Conservation (phyloP, 176 grass and related monocot species). For the Triticum turgidum region DNA sequence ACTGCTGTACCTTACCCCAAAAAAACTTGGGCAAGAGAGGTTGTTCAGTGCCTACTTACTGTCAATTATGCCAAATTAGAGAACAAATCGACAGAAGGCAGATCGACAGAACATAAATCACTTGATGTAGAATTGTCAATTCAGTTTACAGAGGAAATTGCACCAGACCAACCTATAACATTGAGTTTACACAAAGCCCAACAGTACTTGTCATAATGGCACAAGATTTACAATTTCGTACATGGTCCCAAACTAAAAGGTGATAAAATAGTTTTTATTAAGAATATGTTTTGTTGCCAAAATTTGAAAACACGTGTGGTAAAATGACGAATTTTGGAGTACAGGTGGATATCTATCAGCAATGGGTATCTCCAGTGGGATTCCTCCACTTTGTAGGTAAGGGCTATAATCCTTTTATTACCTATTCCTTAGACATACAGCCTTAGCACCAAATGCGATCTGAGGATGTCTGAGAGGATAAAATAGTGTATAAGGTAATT, state of each 20-base stretch:
- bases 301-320: not conserved
- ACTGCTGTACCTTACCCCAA: not conserved
- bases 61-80: constrained; percentile 19
- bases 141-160: constrained; percentile 10
- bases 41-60: not conserved
- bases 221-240: not conserved
- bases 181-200: not conserved
- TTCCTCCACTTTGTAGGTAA: not conserved
- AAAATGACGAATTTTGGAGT: not conserved
- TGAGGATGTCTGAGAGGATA: not conserved
- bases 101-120: constrained; percentile 6
- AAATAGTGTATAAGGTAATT: not conserved
- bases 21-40: not conserved
- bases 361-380: not conserved
- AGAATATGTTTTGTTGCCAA: not conserved
- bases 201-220: not conserved
- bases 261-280: not conserved
- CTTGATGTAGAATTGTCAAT: not conserved
- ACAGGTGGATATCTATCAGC: not conserved
- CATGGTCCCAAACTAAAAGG: not conserved
- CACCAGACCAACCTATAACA: not conserved
- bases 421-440: not conserved
- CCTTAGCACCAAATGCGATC: not conserved
- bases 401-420: not conserved
- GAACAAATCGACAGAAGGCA: constrained; percentile 13